phyloP scores from a whole-genome alignment of 257 asterid species.

The Penstemon barbatus region DNA sequence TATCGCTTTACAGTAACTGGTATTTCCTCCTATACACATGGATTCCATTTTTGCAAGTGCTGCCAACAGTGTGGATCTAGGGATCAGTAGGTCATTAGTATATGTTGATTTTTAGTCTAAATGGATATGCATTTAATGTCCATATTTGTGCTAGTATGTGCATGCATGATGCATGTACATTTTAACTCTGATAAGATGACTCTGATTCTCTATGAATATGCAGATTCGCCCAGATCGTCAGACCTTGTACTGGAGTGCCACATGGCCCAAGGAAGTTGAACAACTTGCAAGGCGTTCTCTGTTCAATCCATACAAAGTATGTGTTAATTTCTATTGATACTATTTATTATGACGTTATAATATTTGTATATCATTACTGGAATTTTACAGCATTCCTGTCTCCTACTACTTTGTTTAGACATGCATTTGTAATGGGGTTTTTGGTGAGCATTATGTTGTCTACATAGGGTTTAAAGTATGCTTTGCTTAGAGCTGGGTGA shows the following conservation, averaged over 20 bases:
- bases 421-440: neutral
- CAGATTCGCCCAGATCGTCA: constrained; percentile 99
- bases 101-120: constrained; percentile 4
- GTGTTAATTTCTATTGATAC: constrained; percentile 23
- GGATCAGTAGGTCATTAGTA: neutral
- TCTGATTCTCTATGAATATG: constrained; percentile 16
- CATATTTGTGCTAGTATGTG: neutral
- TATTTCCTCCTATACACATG: too few species aligned
- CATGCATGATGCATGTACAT: neutral
- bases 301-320: constrained; percentile 77
- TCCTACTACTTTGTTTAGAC: neutral
- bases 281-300: constrained; percentile 84
- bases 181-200: neutral
- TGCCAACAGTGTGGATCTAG: constrained; percentile 1
- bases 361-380: neutral
- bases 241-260: constrained; percentile 98
- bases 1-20: too few species aligned
- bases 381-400: neutral
- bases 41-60: neutral
- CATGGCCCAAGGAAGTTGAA: constrained; percentile 99
- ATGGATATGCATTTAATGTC: constrained; percentile 5
- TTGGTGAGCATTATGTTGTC: neutral
- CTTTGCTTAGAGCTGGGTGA: neutral
- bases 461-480: neutral
- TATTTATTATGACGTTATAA: neutral